Evolutionary conservation across 2,329 filamentous ascomycete species (phyloP), one percentile per base, ranked within the genome.

Genomic region (Uncinocarpus reesii): DNA sequence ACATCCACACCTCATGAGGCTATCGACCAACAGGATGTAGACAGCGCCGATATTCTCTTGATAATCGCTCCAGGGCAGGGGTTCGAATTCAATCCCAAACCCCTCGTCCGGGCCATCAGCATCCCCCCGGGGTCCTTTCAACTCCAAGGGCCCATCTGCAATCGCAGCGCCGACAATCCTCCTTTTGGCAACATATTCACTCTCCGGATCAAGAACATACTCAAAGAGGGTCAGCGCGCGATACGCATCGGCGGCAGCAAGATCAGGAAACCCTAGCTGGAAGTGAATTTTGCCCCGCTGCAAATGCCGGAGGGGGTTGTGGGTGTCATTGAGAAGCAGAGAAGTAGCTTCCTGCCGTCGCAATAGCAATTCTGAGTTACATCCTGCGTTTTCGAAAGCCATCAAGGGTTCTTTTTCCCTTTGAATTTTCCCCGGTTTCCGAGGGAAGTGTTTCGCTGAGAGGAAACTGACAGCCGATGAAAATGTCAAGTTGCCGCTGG

Each of bases 171-270:
- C 2, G 15, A 7, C 21, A 15, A 8, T 15, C 68, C 48, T 63
- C 57, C 51, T 70, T 60, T 41, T 83, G 65, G 87, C 80, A 61
- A 92, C 83, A 59, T 88, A 93, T 64, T 95, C 87, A 56, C 85
- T 89, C 53, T 90, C 84, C 48, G 65, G 65, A 48, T 92, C 82
- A 54, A 75, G 67, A 29, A 87, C 76, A 55, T 92, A 86, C 60
- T 96, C 90, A 13, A 84, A 77, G 40, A 98, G 71, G 3, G 95
- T 77, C n/a, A 96, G 74, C 1, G 89, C 88, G 48, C 84, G 83
- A 63, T 96, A 96, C 4, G 87, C 86, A 71, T 95, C 89, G 28
- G 87, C 86, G 8, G 83, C 82, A 4, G 88, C 88, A 32, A 98
- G 77, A 64, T 98, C 92, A 0, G 87, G 86, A 64, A 95, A 96